Conservation (phyloP, 2,329 filamentous ascomycete genomes). For the Fusarium sp. region DNA sequence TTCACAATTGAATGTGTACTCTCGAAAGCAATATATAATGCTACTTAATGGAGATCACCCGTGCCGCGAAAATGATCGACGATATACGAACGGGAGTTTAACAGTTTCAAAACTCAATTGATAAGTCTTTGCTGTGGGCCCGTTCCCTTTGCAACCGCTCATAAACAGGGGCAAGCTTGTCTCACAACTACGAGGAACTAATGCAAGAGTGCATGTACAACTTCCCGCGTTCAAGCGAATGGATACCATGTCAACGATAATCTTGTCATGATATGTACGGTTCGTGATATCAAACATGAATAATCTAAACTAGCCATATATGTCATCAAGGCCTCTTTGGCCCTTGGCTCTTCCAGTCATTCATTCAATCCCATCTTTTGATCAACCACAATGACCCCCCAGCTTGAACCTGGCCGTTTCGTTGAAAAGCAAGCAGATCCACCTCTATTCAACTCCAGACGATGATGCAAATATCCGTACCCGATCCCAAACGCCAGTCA, state of each 20-base stretch:
- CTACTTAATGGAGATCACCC: background rate
- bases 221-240: background rate
- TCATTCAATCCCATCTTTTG: background rate
- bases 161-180: background rate
- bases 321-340: background rate
- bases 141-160: too few species aligned
- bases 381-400: background rate
- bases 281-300: background rate
- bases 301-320: background rate
- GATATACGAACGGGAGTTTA: background rate
- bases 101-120: background rate
- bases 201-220: background rate
- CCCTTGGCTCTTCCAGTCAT: background rate
- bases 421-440: background rate
- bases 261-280: background rate
- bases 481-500: slow-evolving; percentile 19
- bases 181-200: background rate
- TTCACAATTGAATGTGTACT: background rate
- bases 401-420: background rate
- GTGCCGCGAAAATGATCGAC: background rate
- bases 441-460: slow-evolving; percentile 33
- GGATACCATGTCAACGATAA: background rate
- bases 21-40: background rate
- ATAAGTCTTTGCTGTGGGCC: background rate
- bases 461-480: slow-evolving; percentile 6